A percentile compares a stretch with the other conserved stretches of the same genome.
Evolutionary conservation across 2,329 filamentous ascomycete genomes (phyloP).

Genomic region (Fusarium austroafricanum): DNA sequence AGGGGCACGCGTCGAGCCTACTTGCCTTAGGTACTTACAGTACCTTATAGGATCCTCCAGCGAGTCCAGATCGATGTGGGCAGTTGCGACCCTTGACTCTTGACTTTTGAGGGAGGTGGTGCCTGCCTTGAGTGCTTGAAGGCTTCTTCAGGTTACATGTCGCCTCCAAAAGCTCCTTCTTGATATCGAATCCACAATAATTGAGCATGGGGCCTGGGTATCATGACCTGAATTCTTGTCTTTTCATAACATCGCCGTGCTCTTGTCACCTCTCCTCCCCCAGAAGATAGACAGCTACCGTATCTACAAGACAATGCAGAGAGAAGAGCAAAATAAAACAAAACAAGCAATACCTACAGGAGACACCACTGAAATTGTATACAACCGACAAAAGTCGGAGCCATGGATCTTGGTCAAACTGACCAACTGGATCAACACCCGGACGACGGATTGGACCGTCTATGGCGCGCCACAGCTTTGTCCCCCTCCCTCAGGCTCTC

Average conservation of each 20-base stretch:
- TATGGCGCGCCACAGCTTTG: slow-evolving; percentile 30
- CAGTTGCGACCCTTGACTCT: background rate
- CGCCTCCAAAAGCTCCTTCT: slow-evolving; percentile 14
- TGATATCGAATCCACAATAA: slow-evolving; percentile 10
- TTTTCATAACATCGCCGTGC: slow-evolving; percentile 16
- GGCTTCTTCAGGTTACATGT: slow-evolving; percentile 20
- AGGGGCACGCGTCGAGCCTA: slow-evolving; percentile 13
- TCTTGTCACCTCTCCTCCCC: slow-evolving; percentile 4
- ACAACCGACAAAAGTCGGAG: slow-evolving; percentile 24
- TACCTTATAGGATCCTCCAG: background rate
- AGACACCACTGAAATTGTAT: slow-evolving; percentile 25
- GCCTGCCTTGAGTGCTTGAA: background rate
- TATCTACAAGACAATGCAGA: background rate
- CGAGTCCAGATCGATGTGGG: slow-evolving; percentile 11
- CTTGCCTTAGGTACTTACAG: too few relatives aligned
- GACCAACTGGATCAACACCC: slow-evolving; percentile 60
- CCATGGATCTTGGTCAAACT: slow-evolving; percentile 48
- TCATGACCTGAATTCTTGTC: slow-evolving; percentile 21
- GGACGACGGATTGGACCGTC: slow-evolving; percentile 53
- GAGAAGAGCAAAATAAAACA: background rate
- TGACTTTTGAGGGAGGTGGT: background rate
- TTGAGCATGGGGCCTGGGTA: slow-evolving; percentile 27
- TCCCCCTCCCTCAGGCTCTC: slow-evolving; percentile 4
- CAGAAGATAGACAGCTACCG: background rate
- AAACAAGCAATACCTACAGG: slow-evolving; percentile 8